Conservation (phyloP, 106 monocot genomes). For the Allium sativum region DNA sequence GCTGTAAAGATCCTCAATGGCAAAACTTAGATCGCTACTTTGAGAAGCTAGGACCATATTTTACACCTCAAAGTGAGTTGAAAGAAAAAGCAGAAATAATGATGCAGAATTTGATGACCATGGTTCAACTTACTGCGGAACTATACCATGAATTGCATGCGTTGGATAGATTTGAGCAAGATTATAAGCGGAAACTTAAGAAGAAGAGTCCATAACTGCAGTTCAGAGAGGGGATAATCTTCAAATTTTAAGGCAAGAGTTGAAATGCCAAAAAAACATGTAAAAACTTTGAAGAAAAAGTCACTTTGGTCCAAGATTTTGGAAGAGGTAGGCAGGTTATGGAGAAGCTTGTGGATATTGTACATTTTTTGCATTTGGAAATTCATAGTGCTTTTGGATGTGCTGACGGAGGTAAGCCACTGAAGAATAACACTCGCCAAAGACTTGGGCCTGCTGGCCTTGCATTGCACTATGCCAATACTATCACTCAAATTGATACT, state of each 20-base stretch:
- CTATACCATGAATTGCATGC: conserved; percentile 96
- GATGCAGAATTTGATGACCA: conserved; percentile 59
- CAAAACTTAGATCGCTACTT: conserved; percentile 61
- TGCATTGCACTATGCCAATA: conserved; percentile 92
- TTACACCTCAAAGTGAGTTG: conserved; percentile 44
- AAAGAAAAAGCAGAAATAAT: conserved; percentile 54
- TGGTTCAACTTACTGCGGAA: conserved; percentile 85
- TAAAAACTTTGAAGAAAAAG: conserved; percentile 74
- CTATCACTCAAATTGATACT: conserved; percentile 90
- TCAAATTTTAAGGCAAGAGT: conserved; percentile 83
- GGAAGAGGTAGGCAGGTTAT: conserved; percentile 94
- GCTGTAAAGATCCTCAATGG: conserved; percentile 90
- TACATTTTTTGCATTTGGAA: conserved; percentile 82
- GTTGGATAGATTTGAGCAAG: conserved; percentile 91
- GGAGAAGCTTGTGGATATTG: conserved; percentile 91
- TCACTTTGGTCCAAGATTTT: conserved; percentile 87
- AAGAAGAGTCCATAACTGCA: conserved; percentile 55
- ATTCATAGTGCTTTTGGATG: conserved; percentile 70
- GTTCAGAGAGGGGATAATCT: conserved; percentile 75
- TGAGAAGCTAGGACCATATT: conserved; percentile 42
- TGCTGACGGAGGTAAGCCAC: conserved; percentile 47
- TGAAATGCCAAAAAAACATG: conserved; percentile 89
- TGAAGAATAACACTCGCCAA: conserved; percentile 23
- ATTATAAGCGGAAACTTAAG: conserved; percentile 71
- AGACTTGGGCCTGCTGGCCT: conserved; percentile 82